Percentiles rank a stretch among this genome's conserved stretches.
These are phyloP conservation scores for Rhynchospora breviuscula DNA, from an alignment of 176 grass and related monocot species.

Conservation along the genomic window DNA sequence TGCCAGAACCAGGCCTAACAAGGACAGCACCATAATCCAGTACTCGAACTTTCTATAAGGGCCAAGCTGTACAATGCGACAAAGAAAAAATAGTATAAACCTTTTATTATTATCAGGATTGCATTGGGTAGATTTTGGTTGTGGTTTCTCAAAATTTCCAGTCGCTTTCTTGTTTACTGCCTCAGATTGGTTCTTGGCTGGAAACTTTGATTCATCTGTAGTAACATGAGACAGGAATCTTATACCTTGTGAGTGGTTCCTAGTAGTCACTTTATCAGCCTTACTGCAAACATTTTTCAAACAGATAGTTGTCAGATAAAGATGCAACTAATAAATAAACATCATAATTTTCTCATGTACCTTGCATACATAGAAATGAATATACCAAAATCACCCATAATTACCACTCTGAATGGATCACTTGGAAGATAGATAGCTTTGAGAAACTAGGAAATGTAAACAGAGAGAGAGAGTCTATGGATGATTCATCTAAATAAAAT, in stretches of 20 bases:
- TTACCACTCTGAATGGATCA: background rate
- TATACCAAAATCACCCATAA: background rate
- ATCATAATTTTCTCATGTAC: background rate
- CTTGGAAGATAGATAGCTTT: background rate
- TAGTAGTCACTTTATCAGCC: slow-evolving; percentile 83
- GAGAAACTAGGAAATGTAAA: background rate
- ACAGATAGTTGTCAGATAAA: background rate
- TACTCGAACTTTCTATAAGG: background rate
- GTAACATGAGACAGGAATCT: slow-evolving; percentile 93
- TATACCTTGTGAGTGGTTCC: slow-evolving; percentile 78
- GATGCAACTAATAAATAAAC: background rate
- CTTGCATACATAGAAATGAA: background rate
- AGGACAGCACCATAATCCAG: background rate
- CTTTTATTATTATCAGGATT: slow-evolving; percentile 38
- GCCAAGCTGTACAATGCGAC: background rate
- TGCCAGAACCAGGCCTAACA: background rate
- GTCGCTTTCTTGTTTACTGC: slow-evolving; percentile 29
- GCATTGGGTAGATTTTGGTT: slow-evolving; percentile 25
- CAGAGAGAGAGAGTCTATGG: background rate
- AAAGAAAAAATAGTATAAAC: background rate
- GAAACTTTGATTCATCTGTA: background rate
- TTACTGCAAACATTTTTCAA: slow-evolving; percentile 37
- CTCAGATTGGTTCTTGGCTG: slow-evolving; percentile 10
- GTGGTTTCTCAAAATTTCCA: slow-evolving; percentile 7
- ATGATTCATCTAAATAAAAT: background rate